Base-by-base conservation (phyloP, 306 rosid genomes). In the Trifolium fragiferum region DNA sequence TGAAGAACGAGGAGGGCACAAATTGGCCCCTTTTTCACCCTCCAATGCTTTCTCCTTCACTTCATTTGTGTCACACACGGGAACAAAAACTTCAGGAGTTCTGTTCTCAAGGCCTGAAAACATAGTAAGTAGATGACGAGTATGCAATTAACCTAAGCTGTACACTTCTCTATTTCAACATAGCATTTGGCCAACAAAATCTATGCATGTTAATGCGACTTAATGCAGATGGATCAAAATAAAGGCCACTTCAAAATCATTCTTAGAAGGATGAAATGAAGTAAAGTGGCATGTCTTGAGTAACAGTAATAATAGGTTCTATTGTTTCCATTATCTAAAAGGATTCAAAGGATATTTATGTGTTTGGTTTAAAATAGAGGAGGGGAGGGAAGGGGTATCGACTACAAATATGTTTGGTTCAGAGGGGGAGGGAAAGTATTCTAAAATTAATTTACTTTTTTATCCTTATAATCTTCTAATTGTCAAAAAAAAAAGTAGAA, bases 81-180 rank as follows among this genome's bases (percentile, higher is more conserved):
- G 57, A 44, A 76, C 68, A 68, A 79, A 82, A 66, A 82, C 63
- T 69, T 87, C 78, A 50, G 84, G 80, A 70, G 59, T 73, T 81
- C 66, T 78, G 14, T 66, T 78, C 21, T 80, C 89, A 51, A 78
- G 78, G 75, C 82, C 94, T 83, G 84, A 76, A 75, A 60, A 61
- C 81, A 43, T 37, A 25, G 75, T 46, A 77, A 16, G 76, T 15
- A 46, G 68, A 75, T 16, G 41, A 77, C 35, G 67, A 11, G 58
- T 74, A 61, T 64, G 40, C 60, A 68, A 58, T 46, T 47, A 62
- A 21, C 60, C 63, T 20, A 66, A 18, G 49, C 23, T 21, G 12
- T 20, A 23, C 72, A 19, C 64, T 72, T 13, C 63, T 50, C 66
- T 75, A 72, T 70, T 74, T 58, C 72, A 49, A 13, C 15, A n/a